A percentile compares a stretch with the other conserved stretches of the same genome.
Evolutionary conservation across 495 filamentous ascomycete genomes (phyloP).

Genomic region (Podospora tetraspora): DNA sequence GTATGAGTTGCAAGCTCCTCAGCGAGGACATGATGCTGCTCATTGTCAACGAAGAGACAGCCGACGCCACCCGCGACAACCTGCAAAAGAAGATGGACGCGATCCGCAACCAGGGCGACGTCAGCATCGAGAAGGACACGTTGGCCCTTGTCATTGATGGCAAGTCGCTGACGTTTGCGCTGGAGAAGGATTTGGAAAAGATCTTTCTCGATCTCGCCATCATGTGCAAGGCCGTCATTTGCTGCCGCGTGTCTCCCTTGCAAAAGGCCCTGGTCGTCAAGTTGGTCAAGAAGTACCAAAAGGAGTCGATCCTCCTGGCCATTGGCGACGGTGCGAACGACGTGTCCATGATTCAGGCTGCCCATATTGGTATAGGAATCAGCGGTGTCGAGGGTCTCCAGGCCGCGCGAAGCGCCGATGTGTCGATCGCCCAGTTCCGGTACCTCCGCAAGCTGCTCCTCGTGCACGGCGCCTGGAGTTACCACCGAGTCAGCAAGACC

Average conservation of each 20-base stretch:
- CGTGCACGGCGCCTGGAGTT: slow-evolving; percentile 96
- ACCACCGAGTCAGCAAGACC: slow-evolving; percentile 91
- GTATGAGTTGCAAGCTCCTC: slow-evolving; percentile 98
- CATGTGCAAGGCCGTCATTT: slow-evolving; percentile 96
- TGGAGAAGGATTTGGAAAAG: slow-evolving; percentile 93
- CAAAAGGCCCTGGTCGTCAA: slow-evolving; percentile 99
- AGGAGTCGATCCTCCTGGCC: slow-evolving; percentile 79
- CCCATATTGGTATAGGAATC: slow-evolving; percentile 97
- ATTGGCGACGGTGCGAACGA: slow-evolving; percentile 99
- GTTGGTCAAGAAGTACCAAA: slow-evolving; percentile 92
- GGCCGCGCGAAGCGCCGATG: slow-evolving; percentile 91
- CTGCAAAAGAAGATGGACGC: slow-evolving; percentile 89
- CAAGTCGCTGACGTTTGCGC: slow-evolving; percentile 85
- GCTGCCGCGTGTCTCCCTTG: slow-evolving; percentile 97
- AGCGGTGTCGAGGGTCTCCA: slow-evolving; percentile 98
- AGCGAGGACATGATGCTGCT: slow-evolving; percentile 98
- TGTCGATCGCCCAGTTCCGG: slow-evolving; percentile 93
- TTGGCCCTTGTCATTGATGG: slow-evolving; percentile 97
- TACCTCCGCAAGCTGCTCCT: slow-evolving; percentile 91
- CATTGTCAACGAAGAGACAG: slow-evolving; percentile 86
- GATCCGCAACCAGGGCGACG: slow-evolving; percentile 67
- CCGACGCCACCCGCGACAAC: slow-evolving; percentile 72
- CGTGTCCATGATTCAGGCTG: slow-evolving; percentile 99
- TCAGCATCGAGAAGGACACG: slow-evolving; percentile 72
- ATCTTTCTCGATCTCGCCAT: slow-evolving; percentile 89